Evolutionary conservation across 2,329 filamentous ascomycete genomes (phyloP).

Genomic region (Penicillium sclerotigenum): DNA sequence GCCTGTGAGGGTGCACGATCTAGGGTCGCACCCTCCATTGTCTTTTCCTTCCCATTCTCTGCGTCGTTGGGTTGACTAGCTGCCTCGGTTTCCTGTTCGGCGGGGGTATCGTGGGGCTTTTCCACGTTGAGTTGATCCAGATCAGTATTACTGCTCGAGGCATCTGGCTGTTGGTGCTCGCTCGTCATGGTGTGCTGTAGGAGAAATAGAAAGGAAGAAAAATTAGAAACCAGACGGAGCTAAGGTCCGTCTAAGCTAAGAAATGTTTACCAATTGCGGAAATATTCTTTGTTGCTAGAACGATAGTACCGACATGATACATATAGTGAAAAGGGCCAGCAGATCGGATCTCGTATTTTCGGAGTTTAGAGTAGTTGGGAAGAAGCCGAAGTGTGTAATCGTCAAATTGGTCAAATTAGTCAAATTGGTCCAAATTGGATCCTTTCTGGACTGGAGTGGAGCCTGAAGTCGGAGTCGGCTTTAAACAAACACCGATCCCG

Average conservation of each 20-base stretch:
- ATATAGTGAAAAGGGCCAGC: background rate
- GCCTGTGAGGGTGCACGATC: slow-evolving; percentile 38
- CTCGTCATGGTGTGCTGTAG: slow-evolving; percentile 6
- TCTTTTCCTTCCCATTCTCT: slow-evolving; percentile 17
- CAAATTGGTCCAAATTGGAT: too few species aligned
- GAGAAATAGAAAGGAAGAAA: background rate
- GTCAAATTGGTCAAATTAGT: too few species aligned
- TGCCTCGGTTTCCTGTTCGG: slow-evolving; percentile 1
- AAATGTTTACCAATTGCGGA: background rate
- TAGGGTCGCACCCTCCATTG: slow-evolving; percentile 22
- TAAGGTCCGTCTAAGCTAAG: background rate
- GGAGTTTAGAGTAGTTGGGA: background rate
- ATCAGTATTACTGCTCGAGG: slow-evolving; percentile 16
- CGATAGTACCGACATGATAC: background rate
- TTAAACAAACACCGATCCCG: background rate
- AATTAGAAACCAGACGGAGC: background rate
- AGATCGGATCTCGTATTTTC: background rate
- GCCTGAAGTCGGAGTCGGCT: background rate
- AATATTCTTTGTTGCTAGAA: background rate
- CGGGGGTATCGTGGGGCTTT: slow-evolving; percentile 9
- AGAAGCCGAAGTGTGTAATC: background rate
- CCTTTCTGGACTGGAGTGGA: too few species aligned
- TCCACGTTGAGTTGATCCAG: slow-evolving; percentile 6
- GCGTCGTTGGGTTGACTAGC: slow-evolving; percentile 1
- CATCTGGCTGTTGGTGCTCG: slow-evolving; percentile 6